These are phyloP conservation scores for Carex pumila DNA, from an alignment of 176 grass and related monocot genomes.

Conservation along the genomic window DNA sequence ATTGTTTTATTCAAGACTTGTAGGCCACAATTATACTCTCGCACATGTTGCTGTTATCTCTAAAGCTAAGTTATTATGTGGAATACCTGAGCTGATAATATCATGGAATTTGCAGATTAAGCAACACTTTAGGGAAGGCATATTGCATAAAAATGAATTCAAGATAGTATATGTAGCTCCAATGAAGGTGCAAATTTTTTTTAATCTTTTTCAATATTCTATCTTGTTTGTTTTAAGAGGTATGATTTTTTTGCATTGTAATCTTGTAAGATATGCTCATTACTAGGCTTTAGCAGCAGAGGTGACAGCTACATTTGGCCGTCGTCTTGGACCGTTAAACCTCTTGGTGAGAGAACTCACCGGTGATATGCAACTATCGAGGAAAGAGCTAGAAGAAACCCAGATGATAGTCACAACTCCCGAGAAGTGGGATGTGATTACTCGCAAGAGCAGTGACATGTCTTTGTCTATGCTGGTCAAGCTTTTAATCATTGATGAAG, in stretches of 20 bases:
- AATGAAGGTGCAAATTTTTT: constrained; percentile 74
- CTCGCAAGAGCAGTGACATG: constrained; percentile 99
- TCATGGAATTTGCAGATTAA: constrained; percentile 56
- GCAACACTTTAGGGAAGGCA: constrained; percentile 87
- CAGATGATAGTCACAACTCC: constrained; percentile 99
- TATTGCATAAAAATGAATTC: constrained; percentile 97
- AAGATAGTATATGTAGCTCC: constrained; percentile 99
- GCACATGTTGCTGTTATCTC: not conserved
- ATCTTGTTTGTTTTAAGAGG: not conserved
- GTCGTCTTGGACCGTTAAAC: constrained; percentile 67
- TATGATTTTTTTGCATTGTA: not conserved
- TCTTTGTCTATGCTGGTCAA: constrained; percentile 96
- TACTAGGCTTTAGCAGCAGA: constrained; percentile 87
- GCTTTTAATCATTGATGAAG: constrained; percentile 95
- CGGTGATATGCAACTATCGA: constrained; percentile 94
- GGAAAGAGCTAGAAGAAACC: constrained; percentile 88
- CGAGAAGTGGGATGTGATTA: constrained; percentile 99
- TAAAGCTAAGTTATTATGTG: not conserved
- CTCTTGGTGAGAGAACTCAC: constrained; percentile 84
- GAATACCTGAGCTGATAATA: not conserved
- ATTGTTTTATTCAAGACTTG: not conserved
- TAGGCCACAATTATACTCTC: not conserved
- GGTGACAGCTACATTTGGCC: constrained; percentile 83
- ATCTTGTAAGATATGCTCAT: constrained; percentile 9
- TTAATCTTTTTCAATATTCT: not conserved